Evolutionary conservation across 495 filamentous ascomycete genomes (phyloP), one percentile per base, ranked within the genome.

Genomic region (Schizothecium vesticola): DNA sequence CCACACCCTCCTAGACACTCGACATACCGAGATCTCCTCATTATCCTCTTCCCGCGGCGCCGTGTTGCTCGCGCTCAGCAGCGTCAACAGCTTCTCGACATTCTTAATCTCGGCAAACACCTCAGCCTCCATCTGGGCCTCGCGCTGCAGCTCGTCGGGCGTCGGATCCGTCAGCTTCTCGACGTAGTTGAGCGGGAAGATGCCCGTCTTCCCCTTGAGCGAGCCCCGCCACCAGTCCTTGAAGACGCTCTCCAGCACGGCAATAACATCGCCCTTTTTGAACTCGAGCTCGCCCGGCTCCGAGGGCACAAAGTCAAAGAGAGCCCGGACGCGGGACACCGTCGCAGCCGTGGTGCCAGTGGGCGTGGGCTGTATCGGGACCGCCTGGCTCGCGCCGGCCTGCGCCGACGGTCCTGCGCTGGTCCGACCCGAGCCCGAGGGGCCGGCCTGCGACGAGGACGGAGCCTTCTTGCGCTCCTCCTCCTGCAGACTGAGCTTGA

Each of bases 211-310:
- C 6, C 95, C 95, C 76, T 92, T 87, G 69, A 98, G 79, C 58
- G 93, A 96, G 4, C 95, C 95, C 74, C 96, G 96, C 95, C 95
- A 99, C 95, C 95, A 99, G 80, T 99, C 95, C 79, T 98, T 99
- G 77, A 95, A 99, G 3, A 98, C 95, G 7, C 92, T 96, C 77
- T 98, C 96, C 24, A 99, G 83, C 16, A 99, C 95, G 11, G 96
- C 94, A 78, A 99, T 99, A 58, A 97, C 90, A 80, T 99, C 95
- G 8, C 93, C 93, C 81, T 97, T 99, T 67, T 92, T 89, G 74
- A 99, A 99, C 72, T 95, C 92, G 61, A 99, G 83, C 80, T 99
- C 95, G 24, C 94, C 94, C 22, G 92, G 87, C 80, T 99, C 95
- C 3, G 93, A 94, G 5, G 95, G 95, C 62, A 90, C 86, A 76